These are phyloP conservation scores for Sutorius eximius DNA, from an alignment of 1,284 basidiomycete genomes.

Conservation along the genomic window DNA sequence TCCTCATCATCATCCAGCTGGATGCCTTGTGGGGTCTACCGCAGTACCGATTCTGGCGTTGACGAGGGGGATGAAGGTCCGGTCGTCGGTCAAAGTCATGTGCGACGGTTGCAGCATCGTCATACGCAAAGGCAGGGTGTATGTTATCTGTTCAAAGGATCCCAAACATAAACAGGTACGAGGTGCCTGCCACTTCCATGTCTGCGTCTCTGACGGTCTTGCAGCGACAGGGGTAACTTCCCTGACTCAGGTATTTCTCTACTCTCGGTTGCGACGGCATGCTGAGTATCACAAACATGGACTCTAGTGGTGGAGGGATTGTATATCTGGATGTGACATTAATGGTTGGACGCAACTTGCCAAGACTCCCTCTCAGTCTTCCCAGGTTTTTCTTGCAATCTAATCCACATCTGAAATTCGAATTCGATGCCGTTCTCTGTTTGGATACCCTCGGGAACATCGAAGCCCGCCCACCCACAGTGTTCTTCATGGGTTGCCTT, in stretches of 20 bases:
- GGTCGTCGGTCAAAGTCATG: slow-evolving; percentile 90
- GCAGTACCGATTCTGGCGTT: slow-evolving; percentile 36
- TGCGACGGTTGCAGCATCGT: slow-evolving; percentile 90
- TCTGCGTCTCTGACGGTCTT: slow-evolving; percentile 13
- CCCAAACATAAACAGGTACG: slow-evolving; percentile 97
- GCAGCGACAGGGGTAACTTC: slow-evolving; percentile 61
- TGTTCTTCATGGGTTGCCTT: slow-evolving; percentile 61
- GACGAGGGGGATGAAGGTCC: slow-evolving; percentile 91
- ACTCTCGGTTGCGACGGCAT: neutral
- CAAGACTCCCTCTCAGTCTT: neutral
- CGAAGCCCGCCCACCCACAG: slow-evolving; percentile 72
- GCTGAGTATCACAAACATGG: neutral
- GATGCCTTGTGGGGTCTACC: slow-evolving; percentile 19
- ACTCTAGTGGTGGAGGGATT: neutral
- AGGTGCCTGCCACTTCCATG: slow-evolving; percentile 12
- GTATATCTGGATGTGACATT: slow-evolving; percentile 3
- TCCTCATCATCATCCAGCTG: slow-evolving; percentile 33
- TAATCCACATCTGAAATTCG: slow-evolving; percentile 91
- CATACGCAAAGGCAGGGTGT: slow-evolving; percentile 86
- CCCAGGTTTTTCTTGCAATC: slow-evolving; percentile 1
- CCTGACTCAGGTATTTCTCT: neutral
- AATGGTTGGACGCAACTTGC: slow-evolving; percentile 2
- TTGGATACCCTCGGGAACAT: slow-evolving; percentile 73
- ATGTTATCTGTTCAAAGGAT: slow-evolving; percentile 92
- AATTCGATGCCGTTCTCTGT: slow-evolving; percentile 82